A percentile compares a stretch with the other conserved stretches of the same genome.
phyloP scores from a whole-genome alignment of 1,284 basidiomycete species.

The Tylopilus orsonianus region DNA sequence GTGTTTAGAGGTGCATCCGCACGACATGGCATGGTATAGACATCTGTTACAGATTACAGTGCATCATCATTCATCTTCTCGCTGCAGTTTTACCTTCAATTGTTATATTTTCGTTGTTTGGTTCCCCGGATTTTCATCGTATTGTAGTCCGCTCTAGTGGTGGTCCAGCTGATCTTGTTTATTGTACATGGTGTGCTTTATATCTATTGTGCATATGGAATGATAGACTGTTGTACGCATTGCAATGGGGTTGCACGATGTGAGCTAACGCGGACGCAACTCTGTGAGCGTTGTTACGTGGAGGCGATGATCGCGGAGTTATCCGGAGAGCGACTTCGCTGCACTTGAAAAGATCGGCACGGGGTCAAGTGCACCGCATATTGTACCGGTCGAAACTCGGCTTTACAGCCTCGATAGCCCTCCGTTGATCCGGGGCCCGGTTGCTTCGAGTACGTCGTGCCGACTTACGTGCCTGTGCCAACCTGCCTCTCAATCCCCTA shows the following conservation, averaged over 20 bases:
- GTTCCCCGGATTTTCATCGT: not conserved
- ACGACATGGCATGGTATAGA: conserved; percentile 16
- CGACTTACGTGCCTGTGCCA: not conserved
- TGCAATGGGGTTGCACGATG: too few species aligned
- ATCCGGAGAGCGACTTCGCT: not conserved
- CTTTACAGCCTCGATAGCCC: too few species aligned
- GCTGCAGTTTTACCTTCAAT: not conserved
- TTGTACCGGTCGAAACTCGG: too few species aligned
- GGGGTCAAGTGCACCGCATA: too few species aligned
- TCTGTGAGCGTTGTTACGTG: not conserved
- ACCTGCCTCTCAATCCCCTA: not conserved
- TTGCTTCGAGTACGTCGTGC: not conserved
- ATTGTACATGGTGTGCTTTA: not conserved
- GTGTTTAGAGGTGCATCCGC: conserved; percentile 18
- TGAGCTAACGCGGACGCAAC: too few species aligned
- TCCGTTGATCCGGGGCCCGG: too few species aligned
- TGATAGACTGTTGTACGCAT: not conserved
- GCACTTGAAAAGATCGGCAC: not conserved
- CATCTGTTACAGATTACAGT: conserved; percentile 4
- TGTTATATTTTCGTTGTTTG: not conserved
- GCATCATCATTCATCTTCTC: conserved; percentile 3
- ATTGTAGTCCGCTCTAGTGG: not conserved
- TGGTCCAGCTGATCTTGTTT: not conserved
- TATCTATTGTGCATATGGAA: not conserved
- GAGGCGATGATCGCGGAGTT: conserved; percentile 20